These are phyloP conservation scores for Annulohypoxylon maeteangense DNA, from an alignment of 495 filamentous ascomycete species.

Conservation along the genomic window DNA sequence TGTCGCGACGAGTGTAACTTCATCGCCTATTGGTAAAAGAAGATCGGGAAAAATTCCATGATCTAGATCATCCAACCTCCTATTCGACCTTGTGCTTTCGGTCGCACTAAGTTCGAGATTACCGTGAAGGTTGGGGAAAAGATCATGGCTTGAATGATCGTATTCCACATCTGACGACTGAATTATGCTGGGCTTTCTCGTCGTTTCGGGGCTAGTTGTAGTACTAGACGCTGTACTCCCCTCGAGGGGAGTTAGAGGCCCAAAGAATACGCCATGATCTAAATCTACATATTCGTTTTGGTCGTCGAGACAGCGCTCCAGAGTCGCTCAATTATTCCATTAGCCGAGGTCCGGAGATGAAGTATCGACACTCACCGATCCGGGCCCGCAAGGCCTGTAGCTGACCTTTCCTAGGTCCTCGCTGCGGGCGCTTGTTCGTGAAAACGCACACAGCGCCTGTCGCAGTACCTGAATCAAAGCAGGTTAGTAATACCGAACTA, in stretches of 20 bases:
- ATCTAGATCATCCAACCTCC: background rate
- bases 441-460: background rate
- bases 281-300: conserved; percentile 6
- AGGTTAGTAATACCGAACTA: background rate
- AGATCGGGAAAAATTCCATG: background rate
- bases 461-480: background rate
- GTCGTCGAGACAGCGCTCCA: background rate
- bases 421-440: conserved; percentile 5
- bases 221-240: background rate
- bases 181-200: background rate
- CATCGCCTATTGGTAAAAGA: background rate
- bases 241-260: background rate
- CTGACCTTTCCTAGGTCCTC: conserved; percentile 2
- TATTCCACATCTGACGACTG: background rate
- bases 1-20: background rate
- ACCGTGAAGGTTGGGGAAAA: background rate
- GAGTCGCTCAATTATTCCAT: background rate
- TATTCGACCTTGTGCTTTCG: background rate
- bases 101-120: background rate
- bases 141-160: background rate
- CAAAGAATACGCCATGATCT: background rate
- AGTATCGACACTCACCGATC: background rate
- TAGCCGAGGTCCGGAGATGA: background rate
- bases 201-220: background rate
- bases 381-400: background rate